Conservation (phyloP, 257 asterid species). For the Solanum neorickii region DNA sequence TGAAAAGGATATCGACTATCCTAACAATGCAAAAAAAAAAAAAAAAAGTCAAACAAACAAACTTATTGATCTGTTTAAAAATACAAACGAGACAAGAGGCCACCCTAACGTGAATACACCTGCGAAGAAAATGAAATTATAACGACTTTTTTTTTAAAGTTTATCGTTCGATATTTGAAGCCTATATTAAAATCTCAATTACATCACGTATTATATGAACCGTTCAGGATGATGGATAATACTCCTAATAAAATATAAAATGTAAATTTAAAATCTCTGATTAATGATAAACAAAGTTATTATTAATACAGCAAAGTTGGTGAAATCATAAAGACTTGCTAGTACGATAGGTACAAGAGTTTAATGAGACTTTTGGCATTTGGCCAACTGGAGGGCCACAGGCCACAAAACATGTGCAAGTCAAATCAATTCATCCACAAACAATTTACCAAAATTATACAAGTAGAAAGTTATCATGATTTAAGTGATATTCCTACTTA, state of each 20-base stretch:
- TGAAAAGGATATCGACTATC: background rate
- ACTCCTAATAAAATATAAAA: too few species aligned
- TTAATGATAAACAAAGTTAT: too few species aligned
- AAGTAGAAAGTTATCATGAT: background rate
- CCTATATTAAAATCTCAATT: rapidly evolving
- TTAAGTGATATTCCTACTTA: background rate
- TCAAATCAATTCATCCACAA: background rate
- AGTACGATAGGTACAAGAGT: background rate
- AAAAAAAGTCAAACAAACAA: background rate
- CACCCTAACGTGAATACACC: background rate
- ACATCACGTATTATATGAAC: too few species aligned
- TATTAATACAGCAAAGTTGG: too few species aligned
- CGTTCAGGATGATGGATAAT: too few species aligned
- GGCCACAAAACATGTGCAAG: background rate
- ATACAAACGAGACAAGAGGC: background rate
- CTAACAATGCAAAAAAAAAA: background rate
- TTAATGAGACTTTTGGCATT: background rate
- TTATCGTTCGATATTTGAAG: too few species aligned
- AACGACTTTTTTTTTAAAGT: too few species aligned
- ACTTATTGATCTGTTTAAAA: background rate
- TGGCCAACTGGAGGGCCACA: background rate
- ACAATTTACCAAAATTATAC: background rate
- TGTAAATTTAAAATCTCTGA: rapidly evolving
- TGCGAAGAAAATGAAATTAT: background rate
- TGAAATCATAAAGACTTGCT: background rate